phyloP scores from a whole-genome alignment of 495 filamentous ascomycete genomes.

The Aspergillus conjunctus region DNA sequence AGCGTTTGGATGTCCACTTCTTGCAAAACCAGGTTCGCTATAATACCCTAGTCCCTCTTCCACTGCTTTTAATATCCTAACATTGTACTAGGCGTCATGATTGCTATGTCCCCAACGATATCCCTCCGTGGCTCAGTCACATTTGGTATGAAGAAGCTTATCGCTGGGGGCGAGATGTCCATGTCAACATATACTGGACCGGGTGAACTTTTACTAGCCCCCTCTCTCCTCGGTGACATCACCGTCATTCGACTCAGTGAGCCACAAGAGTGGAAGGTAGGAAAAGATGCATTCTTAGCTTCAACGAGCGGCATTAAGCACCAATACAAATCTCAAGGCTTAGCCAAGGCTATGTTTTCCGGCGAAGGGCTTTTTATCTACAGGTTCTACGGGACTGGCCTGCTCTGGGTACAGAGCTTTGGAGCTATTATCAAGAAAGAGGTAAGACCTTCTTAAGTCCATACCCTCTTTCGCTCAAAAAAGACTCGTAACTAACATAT shows the following conservation, averaged over 20 bases:
- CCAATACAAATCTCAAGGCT: constrained; percentile 81
- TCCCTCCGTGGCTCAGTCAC: constrained; percentile 78
- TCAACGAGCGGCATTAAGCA: constrained; percentile 76
- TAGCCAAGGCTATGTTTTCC: constrained; percentile 91
- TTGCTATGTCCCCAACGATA: constrained; percentile 89
- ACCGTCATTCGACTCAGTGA: constrained; percentile 73
- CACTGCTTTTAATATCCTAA: background rate
- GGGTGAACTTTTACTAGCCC: constrained; percentile 84
- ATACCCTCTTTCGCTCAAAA: background rate
- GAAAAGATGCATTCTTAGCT: constrained; percentile 77
- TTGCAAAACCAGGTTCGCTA: constrained; percentile 71
- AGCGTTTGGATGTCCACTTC: constrained; percentile 83
- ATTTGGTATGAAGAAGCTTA: constrained; percentile 82
- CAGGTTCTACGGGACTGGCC: constrained; percentile 74
- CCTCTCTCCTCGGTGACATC: constrained; percentile 80
- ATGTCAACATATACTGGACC: constrained; percentile 86
- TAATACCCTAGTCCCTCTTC: constrained; percentile 6
- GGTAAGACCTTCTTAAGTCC: constrained; percentile 52
- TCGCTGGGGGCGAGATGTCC: constrained; percentile 78
- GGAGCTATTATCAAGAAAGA: constrained; percentile 96
- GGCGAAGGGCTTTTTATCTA: constrained; percentile 94
- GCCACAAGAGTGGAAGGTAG: constrained; percentile 73
- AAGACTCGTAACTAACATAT: constrained; percentile 3
- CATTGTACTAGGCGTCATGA: constrained; percentile 68
- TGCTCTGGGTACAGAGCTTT: constrained; percentile 89